Conservation (phyloP, 352 stramenopile genomes). For the Bremia lactucae region DNA sequence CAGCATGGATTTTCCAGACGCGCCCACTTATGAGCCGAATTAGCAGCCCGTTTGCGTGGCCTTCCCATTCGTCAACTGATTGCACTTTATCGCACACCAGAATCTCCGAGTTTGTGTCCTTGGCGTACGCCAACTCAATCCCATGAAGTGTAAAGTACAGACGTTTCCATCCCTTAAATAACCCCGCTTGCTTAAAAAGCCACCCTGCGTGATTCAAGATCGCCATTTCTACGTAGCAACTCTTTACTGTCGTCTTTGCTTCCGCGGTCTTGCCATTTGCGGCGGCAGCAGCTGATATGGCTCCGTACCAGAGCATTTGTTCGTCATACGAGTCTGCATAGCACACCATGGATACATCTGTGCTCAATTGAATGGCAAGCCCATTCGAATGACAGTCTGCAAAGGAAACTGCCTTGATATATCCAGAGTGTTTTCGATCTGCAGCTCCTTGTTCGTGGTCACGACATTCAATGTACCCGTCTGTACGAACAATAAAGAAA, state of each 20-base stretch:
- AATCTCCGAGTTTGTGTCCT: slow-evolving; percentile 61
- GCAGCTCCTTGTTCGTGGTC: slow-evolving; percentile 29
- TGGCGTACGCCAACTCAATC: slow-evolving; percentile 52
- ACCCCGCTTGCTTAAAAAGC: slow-evolving; percentile 60
- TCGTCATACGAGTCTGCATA: slow-evolving; percentile 76
- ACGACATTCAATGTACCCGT: slow-evolving; percentile 64
- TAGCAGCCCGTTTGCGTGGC: slow-evolving; percentile 54
- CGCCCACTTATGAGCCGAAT: slow-evolving; percentile 57
- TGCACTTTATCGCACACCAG: slow-evolving; percentile 47
- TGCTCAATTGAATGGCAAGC: slow-evolving; percentile 57
- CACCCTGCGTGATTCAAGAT: slow-evolving; percentile 68
- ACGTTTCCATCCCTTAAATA: slow-evolving; percentile 79
- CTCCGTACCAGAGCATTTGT: slow-evolving; percentile 73
- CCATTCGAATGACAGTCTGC: slow-evolving; percentile 60
- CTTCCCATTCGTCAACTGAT: slow-evolving; percentile 56
- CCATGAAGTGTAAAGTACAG: slow-evolving; percentile 77
- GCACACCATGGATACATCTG: slow-evolving; percentile 51
- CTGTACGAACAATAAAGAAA: slow-evolving; percentile 54
- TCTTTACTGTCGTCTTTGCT: slow-evolving; percentile 44
- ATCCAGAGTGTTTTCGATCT: slow-evolving; percentile 47
- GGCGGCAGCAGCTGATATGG: slow-evolving; percentile 47
- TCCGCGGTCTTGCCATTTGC: slow-evolving; percentile 36
- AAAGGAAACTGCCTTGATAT: slow-evolving; percentile 58
- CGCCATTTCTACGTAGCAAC: slow-evolving; percentile 62
- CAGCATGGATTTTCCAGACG: slow-evolving; percentile 56